Base-by-base conservation (phyloP, 2,329 filamentous ascomycete species). In the Fusarium vanettenii region DNA sequence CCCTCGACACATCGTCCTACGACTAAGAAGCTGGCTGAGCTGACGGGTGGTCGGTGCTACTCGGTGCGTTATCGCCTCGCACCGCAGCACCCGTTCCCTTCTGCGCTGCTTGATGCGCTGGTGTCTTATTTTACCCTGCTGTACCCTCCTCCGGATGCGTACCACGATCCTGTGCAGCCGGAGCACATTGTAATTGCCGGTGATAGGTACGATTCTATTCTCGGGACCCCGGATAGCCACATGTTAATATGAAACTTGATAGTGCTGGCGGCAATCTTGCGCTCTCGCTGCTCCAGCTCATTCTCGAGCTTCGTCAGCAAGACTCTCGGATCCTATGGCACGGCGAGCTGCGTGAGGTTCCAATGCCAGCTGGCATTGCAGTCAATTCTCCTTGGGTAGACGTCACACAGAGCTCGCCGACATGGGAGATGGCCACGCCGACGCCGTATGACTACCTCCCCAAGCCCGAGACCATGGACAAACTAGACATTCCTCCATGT, bases 21-120 rank as follows among this genome's bases (percentile, higher is more conserved):
- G 0, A 87, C 87, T 20, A 89, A 89, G 68, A 89, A 87, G 61
- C 84, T 96, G 16, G 92, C 93, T 25, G 91, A 92, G 79, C 80
- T 91, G 66, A 92, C 90, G 0, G 88, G 89, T 27, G 93, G 93
- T 3, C 87, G 92, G 8, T 91, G 91, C 43, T 93, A 94, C 83
- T 92, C 89, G 33, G 91, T 95, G 6, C 89, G 93, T 5, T 96
- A 96, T 82, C 88, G 94, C 7, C 87, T 97, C 4, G 90, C 93
- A 14, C 94, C 94, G 0, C 92, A 95, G 80, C 84, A 92, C 69
- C 89, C 93, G 0, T 97, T 97, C 79, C 94, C 94, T 0, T 86
- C 92, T 0, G 93, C 93, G 2, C 82, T 97, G 8, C 84, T 96
- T 50, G 94, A 97, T 79, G 92, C 89, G 2, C 83, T 96, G 11